A percentile compares a stretch with the other conserved stretches of the same genome.
Conservation (phyloP, 768 basidiomycete genomes). For the Lenzites betulinus region DNA sequence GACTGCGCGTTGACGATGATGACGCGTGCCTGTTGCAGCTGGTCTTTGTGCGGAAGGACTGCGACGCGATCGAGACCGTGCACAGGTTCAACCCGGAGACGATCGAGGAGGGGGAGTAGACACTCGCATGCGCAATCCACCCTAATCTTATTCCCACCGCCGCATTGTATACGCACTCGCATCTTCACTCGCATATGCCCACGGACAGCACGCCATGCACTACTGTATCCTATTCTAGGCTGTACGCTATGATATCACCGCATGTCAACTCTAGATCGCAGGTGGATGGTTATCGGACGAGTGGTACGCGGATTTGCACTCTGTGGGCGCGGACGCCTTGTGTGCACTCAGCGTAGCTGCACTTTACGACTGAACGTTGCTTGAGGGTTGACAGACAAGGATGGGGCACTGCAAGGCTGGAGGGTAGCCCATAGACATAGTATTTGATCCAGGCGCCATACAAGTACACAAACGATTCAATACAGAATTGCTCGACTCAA, state of each 20-base stretch:
- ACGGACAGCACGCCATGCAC: neutral
- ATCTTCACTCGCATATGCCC: neutral
- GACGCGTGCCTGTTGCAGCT: conserved; percentile 49
- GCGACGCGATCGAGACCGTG: conserved; percentile 79
- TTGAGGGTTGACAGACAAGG: too few species aligned
- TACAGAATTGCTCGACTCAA: neutral
- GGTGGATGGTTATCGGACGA: too few species aligned
- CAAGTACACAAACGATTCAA: too few species aligned
- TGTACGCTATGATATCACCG: conserved; percentile 8
- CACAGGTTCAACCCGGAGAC: conserved; percentile 52
- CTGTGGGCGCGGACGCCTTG: too few species aligned
- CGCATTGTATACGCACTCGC: neutral
- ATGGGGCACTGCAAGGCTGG: too few species aligned
- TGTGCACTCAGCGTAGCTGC: too few species aligned
- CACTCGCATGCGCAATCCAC: neutral
- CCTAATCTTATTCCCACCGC: neutral
- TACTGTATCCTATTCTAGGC: conserved; percentile 10
- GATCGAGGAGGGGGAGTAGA: conserved; percentile 11
- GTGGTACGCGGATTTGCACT: too few species aligned
- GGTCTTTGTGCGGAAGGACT: conserved; percentile 80
- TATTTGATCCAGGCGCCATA: too few species aligned
- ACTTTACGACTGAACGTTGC: too few species aligned
- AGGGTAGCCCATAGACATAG: too few species aligned
- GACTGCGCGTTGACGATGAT: neutral
- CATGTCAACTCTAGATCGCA: neutral